phyloP scores from a whole-genome alignment of 352 stramenopile species.

The Phytophthora pistaciae region DNA sequence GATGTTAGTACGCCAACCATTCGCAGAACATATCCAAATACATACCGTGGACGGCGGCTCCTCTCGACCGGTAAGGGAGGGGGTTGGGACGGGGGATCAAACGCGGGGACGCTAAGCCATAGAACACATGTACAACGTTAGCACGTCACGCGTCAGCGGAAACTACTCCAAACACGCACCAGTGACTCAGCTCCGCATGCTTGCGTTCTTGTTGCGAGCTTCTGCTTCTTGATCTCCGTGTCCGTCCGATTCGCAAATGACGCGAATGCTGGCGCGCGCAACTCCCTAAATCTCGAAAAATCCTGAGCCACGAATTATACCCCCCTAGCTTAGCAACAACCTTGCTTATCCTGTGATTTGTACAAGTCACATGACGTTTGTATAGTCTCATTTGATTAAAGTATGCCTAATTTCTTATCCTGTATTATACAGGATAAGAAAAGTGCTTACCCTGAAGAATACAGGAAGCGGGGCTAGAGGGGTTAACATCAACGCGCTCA shows the following conservation, averaged over 20 bases:
- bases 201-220: neutral
- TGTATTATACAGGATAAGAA: neutral
- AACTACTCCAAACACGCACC: no score
- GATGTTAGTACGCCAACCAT: no score
- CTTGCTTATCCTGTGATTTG: neutral
- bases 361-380: neutral
- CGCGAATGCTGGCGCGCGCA: constrained; percentile 10
- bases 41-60: no score
- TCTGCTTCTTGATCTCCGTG: neutral
- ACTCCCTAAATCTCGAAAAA: neutral
- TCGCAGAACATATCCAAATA: no score
- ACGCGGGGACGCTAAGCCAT: no score
- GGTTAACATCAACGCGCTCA: neutral
- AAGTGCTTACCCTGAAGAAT: neutral
- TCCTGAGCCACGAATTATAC: no score
- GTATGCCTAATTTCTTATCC: no score
- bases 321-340: neutral
- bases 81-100: no score
- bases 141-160: no score
- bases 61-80: no score
- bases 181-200: neutral
- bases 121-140: no score
- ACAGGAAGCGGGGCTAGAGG: neutral
- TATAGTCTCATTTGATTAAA: neutral
- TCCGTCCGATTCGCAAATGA: constrained; percentile 12